A percentile compares a stretch with the other conserved stretches of the same genome.
phyloP scores from a whole-genome alignment of 2,329 filamentous ascomycete species.

The Fusarium heterosporum region DNA sequence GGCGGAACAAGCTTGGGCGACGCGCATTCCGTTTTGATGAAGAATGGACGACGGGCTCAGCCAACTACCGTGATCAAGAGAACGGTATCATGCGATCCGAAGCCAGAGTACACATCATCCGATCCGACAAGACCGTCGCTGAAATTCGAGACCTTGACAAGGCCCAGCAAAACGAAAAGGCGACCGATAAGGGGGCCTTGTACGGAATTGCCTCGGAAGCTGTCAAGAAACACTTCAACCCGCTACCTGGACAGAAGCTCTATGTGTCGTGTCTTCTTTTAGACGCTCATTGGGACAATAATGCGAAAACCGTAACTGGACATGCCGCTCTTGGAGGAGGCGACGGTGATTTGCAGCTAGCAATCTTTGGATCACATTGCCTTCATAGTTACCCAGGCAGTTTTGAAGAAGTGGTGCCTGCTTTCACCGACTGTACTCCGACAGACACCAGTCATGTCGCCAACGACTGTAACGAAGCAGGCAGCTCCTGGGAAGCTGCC shows the following conservation, averaged over 20 bases:
- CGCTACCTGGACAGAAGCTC: conserved; percentile 80
- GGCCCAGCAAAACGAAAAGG: conserved; percentile 80
- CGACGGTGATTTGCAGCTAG: conserved; percentile 80
- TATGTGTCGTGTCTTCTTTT: conserved; percentile 90
- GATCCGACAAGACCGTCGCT: conserved; percentile 83
- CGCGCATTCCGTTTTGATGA: conserved; percentile 93
- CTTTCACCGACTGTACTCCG: conserved; percentile 89
- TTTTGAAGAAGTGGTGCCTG: conserved; percentile 89
- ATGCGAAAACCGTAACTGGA: conserved; percentile 75
- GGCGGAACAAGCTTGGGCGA: conserved; percentile 85
- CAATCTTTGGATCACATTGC: conserved; percentile 91
- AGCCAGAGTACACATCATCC: conserved; percentile 88
- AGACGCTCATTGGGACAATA: conserved; percentile 88
- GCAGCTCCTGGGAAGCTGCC: conserved; percentile 94
- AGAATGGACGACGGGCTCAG: conserved; percentile 88
- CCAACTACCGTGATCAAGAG: conserved; percentile 79
- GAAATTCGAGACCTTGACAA: conserved; percentile 83
- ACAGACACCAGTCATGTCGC: conserved; percentile 84
- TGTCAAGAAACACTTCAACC: conserved; percentile 80
- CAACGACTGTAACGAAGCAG: conserved; percentile 87
- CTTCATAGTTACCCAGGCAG: conserved; percentile 90
- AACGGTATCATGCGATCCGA: conserved; percentile 85
- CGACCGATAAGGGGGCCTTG: conserved; percentile 77
- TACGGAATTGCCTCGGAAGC: conserved; percentile 83
- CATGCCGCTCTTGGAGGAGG: conserved; percentile 87